These are phyloP conservation scores for Trichoderma sp. DNA, from an alignment of 2,329 filamentous ascomycete genomes.

Conservation along the genomic window DNA sequence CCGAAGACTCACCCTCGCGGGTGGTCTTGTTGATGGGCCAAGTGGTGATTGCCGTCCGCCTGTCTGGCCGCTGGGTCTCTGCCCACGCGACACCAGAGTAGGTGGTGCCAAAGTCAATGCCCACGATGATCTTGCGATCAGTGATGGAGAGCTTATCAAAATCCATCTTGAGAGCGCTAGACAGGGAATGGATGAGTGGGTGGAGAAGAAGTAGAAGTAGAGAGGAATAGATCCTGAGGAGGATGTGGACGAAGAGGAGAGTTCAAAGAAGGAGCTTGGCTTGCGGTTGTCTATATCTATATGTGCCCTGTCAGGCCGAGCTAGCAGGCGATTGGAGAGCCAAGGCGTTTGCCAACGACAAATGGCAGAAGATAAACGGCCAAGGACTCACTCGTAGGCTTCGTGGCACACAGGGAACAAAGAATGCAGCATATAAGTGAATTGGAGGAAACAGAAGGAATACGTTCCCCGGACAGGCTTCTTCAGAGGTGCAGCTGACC, in stretches of 20 bases:
- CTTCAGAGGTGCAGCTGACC: slow-evolving; percentile 2
- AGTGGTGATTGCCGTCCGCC: slow-evolving; percentile 37
- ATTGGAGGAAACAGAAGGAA: background rate
- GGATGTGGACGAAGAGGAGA: background rate
- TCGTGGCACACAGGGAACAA: background rate
- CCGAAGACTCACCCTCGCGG: slow-evolving; percentile 38
- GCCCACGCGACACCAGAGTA: slow-evolving; percentile 53
- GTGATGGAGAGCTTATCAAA: slow-evolving; percentile 36
- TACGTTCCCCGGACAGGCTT: background rate
- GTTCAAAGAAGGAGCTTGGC: background rate
- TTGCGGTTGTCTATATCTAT: slow-evolving; percentile 6
- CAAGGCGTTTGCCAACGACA: background rate
- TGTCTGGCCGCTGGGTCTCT: slow-evolving; percentile 39
- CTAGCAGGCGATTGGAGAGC: background rate
- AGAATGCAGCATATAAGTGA: background rate
- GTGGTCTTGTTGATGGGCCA: slow-evolving; percentile 42
- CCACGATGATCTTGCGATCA: slow-evolving; percentile 46
- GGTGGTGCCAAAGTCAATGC: slow-evolving; percentile 55
- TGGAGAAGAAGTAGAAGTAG: background rate
- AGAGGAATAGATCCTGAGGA: background rate
- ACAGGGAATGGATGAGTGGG: background rate
- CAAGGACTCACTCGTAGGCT: background rate
- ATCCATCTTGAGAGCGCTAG: slow-evolving; percentile 31
- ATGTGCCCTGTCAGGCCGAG: background rate
- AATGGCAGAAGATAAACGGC: background rate